phyloP scores from a whole-genome alignment of 495 filamentous ascomycete species.

The Hyaloscypha variabilis region DNA sequence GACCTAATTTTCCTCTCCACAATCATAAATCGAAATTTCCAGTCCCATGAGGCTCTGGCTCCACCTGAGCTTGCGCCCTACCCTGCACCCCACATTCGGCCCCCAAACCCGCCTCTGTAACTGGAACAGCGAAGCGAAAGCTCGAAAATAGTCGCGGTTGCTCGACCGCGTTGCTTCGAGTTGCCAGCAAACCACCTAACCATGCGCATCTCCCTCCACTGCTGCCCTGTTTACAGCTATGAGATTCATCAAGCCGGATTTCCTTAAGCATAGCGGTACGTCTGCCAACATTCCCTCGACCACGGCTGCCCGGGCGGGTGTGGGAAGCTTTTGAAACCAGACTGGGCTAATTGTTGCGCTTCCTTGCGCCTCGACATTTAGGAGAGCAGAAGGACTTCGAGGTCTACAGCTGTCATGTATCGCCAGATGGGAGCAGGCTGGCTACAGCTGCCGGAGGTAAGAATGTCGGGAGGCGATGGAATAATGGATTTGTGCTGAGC shows the following conservation, averaged over 20 bases:
- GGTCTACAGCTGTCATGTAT: conserved; percentile 96
- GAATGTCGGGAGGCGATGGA: conserved; percentile 29
- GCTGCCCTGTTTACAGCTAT: conserved; percentile 47
- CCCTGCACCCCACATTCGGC: conserved; percentile 2
- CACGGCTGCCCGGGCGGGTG: background rate
- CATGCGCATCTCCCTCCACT: conserved; percentile 25
- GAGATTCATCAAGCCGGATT: conserved; percentile 91
- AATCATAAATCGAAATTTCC: background rate
- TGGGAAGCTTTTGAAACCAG: conserved; percentile 14
- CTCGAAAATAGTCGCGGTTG: conserved; percentile 23
- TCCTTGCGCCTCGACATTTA: conserved; percentile 34
- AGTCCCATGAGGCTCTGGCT: conserved; percentile 2
- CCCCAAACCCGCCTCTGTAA: background rate
- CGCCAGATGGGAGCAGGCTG: conserved; percentile 86
- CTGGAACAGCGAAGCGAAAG: conserved; percentile 2
- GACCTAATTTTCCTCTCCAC: background rate
- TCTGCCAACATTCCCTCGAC: conserved; percentile 15
- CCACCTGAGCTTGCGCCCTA: background rate
- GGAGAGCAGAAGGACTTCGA: conserved; percentile 97
- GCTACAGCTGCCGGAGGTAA: conserved; percentile 92
- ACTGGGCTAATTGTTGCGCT: conserved; percentile 20
- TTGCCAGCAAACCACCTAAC: conserved; percentile 15
- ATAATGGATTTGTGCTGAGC: conserved; percentile 17
- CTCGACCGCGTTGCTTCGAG: conserved; percentile 5
- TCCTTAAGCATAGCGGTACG: conserved; percentile 89